These are phyloP conservation scores for Fusarium falciforme DNA, from an alignment of 2,329 filamentous ascomycete genomes.

Conservation along the genomic window DNA sequence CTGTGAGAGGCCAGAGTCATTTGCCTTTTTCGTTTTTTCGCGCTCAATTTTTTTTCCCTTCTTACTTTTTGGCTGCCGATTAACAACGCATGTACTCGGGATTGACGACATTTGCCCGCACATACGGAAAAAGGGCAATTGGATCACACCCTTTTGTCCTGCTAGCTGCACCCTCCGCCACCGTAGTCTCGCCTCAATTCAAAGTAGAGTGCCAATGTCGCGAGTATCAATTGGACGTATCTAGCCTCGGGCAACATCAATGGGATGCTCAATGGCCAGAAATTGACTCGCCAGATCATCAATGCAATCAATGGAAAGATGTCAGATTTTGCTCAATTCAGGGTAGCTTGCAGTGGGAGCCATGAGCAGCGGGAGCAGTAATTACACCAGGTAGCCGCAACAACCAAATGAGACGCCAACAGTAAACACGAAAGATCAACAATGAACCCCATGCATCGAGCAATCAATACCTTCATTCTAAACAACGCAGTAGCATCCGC, in stretches of 20 bases:
- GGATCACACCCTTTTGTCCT: conserved; percentile 29
- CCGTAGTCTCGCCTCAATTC: conserved; percentile 22
- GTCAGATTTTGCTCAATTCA: neutral
- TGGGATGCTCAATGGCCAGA: neutral
- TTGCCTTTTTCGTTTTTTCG: conserved; percentile 17
- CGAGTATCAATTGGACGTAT: neutral
- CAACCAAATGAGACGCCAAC: conserved; percentile 24
- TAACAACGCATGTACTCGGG: conserved; percentile 30
- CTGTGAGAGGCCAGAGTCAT: conserved; percentile 13
- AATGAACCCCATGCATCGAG: conserved; percentile 14
- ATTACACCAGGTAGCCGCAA: conserved; percentile 23
- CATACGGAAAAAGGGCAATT: conserved; percentile 22
- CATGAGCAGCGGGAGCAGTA: neutral
- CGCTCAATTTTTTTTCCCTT: conserved; percentile 14
- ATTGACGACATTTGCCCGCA: conserved; percentile 22
- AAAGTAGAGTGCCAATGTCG: conserved; percentile 1
- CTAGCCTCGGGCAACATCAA: neutral
- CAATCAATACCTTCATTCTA: conserved; percentile 17
- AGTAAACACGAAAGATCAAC: conserved; percentile 31
- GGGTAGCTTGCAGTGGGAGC: neutral
- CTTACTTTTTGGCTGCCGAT: conserved; percentile 25
- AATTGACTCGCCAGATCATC: neutral
- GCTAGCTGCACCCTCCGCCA: conserved; percentile 33
- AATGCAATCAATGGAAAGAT: neutral
- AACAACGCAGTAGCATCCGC: conserved; percentile 35